Evolutionary conservation across 768 basidiomycete species (phyloP), one percentile per base, ranked within the genome.

Genomic region (Cubamyces lactineus): DNA sequence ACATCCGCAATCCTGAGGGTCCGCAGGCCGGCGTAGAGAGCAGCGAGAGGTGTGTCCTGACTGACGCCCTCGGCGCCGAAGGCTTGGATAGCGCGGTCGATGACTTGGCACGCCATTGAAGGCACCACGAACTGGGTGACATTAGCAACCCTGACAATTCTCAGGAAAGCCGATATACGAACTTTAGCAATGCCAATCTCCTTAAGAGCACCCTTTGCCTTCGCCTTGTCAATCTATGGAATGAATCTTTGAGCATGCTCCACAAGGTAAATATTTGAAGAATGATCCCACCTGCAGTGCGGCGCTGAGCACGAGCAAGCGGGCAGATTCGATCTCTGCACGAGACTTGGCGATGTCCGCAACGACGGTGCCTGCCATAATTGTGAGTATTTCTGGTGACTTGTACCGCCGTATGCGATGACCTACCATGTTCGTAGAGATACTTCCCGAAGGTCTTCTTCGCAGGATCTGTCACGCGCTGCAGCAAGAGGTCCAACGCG

Each of bases 141-240:
- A 28, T 38, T 16, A 43, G 56, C 7, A n/a, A 45, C 6, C 1
- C 19, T 15, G n/a, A 28, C 15, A 40, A 40, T 47, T 5, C 23
- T 46, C 12, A 15, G 26, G 55, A 30, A 21, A 26, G 19, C 42
- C 53, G 54, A 53, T 16, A 34, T 23, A 61, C 77, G 43, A 64
- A 91, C 96, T 83, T 99, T 99, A 46, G 97, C 94, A 62, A 98
- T 92, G 23, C 94, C 96, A 69, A 99, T 98, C 74, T 98, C 97
- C 75, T 97, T 96, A 73, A 98, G 70, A 0, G 97, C 97, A 30
- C 93, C 95, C 74, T 98, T 99, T 1, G 97, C 92, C 65, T 89
- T 86, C 69, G 86, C 80, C 64, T 87, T 89, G 77, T 99, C 97
- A 65, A 98, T 94, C 89, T 95, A 62, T 9, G 21, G 15, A 30